Percentiles rank a stretch among this genome's conserved stretches.
These are phyloP conservation scores for Crataegus laevigata DNA, from an alignment of 306 rosid species.

Conservation along the genomic window DNA sequence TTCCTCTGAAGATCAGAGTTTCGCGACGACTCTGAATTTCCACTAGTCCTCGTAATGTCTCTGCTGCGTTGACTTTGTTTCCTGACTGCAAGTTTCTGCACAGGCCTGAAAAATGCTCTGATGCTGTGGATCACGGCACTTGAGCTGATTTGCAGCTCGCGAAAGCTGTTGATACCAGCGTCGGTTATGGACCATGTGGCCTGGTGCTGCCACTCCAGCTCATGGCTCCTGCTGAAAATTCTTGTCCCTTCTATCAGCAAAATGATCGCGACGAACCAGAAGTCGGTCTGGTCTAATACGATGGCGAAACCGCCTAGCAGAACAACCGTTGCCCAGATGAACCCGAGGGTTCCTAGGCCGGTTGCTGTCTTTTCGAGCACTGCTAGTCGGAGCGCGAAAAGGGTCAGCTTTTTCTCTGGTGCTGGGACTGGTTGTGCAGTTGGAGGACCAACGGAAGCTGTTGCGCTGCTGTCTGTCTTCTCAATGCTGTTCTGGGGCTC, in stretches of 20 bases:
- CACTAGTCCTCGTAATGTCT: constrained; percentile 19
- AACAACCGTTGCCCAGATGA: constrained; percentile 93
- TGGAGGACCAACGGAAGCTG: constrained; percentile 10
- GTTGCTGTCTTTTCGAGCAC: constrained; percentile 87
- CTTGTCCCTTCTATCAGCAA: constrained; percentile 76
- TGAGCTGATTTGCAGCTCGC: constrained; percentile 44
- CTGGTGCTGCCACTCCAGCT: constrained; percentile 98
- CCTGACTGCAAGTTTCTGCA: constrained; percentile 8
- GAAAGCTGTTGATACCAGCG: constrained; percentile 57
- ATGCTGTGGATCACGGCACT: constrained; percentile 27
- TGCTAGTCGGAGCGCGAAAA: constrained; percentile 78
- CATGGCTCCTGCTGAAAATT: constrained; percentile 91
- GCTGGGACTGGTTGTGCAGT: constrained; percentile 32
- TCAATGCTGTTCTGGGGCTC: constrained; percentile 41
- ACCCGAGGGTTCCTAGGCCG: constrained; percentile 83
- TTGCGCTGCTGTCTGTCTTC: constrained; percentile 39
- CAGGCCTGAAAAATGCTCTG: constrained; percentile 39
- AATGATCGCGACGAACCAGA: constrained; percentile 84
- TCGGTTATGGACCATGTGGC: constrained; percentile 81
- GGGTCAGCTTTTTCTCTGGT: constrained; percentile 82
- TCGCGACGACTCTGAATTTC: constrained; percentile 2
- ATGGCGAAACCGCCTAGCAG: constrained; percentile 89
- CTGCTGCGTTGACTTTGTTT: constrained; percentile 18
- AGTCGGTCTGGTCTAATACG: constrained; percentile 60
- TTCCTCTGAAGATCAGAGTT: constrained; percentile 30